Conservation (phyloP, 1,284 basidiomycete species). For the Trichosporon inkin region DNA sequence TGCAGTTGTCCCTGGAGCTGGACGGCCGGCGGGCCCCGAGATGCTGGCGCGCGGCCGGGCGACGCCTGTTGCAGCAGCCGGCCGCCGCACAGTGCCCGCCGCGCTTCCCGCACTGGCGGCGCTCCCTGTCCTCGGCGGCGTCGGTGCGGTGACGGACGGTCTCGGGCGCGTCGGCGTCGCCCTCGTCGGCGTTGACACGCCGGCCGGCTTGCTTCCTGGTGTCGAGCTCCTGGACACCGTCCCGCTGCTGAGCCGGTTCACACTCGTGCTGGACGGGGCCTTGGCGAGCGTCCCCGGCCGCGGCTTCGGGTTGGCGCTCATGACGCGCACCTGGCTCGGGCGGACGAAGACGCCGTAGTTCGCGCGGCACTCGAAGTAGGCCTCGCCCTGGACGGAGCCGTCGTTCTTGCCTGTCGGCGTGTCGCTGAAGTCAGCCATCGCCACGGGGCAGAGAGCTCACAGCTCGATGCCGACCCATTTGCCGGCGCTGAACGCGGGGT, state of each 20-base stretch:
- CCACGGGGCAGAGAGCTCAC: conserved; percentile 34
- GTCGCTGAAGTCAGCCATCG: conserved; percentile 24
- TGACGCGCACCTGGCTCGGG: conserved; percentile 75
- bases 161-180: neutral
- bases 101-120: neutral
- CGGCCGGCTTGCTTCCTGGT: neutral
- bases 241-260: neutral
- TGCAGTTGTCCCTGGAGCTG: neutral
- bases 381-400: conserved; percentile 74
- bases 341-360: conserved; percentile 86
- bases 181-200: neutral
- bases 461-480: conserved; percentile 96
- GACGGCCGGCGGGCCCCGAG: neutral
- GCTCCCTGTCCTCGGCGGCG: neutral
- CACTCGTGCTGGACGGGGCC: neutral
- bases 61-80: neutral
- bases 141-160: neutral
- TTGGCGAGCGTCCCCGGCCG: neutral
- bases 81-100: neutral
- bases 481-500: conserved; percentile 75
- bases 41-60: neutral
- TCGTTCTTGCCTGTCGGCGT: conserved; percentile 91
- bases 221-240: neutral
- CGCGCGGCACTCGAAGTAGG: conserved; percentile 78
- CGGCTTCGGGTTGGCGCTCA: conserved; percentile 14